Evolutionary conservation across 2,329 filamentous ascomycete genomes (phyloP).

Genomic region (Colletotrichum falcatum): DNA sequence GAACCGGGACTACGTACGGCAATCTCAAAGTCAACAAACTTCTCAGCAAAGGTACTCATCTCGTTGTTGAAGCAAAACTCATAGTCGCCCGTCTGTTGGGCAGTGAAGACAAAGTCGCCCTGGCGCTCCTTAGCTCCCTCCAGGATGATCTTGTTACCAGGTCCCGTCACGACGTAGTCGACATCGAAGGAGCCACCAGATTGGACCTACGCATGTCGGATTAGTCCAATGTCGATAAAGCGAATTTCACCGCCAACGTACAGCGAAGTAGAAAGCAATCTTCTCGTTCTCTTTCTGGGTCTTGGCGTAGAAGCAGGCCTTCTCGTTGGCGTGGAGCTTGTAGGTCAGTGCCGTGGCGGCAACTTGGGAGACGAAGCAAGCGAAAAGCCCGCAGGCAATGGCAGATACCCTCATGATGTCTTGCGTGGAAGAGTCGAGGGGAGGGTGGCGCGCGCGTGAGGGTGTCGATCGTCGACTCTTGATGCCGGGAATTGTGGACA

Average conservation of each 20-base stretch:
- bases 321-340: constrained; percentile 89
- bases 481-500: constrained; percentile 43
- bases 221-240: constrained; percentile 13
- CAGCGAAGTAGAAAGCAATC: constrained; percentile 98
- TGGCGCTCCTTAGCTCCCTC: constrained; percentile 92
- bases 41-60: constrained; percentile 98
- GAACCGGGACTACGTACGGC: constrained; percentile 68
- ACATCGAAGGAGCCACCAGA: constrained; percentile 97
- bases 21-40: constrained; percentile 98
- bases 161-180: constrained; percentile 89
- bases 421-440: constrained; percentile 25
- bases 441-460: constrained; percentile 28
- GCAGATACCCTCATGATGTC: constrained; percentile 73
- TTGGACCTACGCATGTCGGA: constrained; percentile 78
- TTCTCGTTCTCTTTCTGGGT: constrained; percentile 85
- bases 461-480: constrained; percentile 30
- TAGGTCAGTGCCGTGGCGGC: constrained; percentile 95
- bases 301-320: constrained; percentile 92
- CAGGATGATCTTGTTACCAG: constrained; percentile 83
- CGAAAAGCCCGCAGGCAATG: constrained; percentile 75
- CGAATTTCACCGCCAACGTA: constrained; percentile 60
- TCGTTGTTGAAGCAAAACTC: constrained; percentile 98
- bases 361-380: constrained; percentile 76
- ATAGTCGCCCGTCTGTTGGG: constrained; percentile 88
- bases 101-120: constrained; percentile 98